Conservation (phyloP, 2,329 filamentous ascomycete species). For the Ceratocystis destructans region DNA sequence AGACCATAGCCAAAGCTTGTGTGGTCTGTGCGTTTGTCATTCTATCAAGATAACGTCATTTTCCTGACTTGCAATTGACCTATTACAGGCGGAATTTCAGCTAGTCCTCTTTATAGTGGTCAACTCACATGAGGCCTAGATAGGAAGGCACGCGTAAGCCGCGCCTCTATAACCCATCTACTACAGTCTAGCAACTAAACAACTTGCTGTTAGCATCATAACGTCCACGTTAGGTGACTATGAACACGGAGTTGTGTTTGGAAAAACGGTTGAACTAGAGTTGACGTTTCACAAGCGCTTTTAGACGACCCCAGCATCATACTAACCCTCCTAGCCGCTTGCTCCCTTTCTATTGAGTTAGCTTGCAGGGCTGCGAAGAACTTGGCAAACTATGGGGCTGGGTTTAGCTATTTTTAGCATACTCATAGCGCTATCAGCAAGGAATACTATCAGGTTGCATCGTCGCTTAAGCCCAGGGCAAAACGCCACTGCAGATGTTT, state of each 20-base stretch:
- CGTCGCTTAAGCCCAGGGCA: not conserved
- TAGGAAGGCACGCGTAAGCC: not conserved
- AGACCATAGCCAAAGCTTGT: too few relatives aligned
- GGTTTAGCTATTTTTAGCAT: not conserved
- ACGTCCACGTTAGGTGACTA: not conserved
- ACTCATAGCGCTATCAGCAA: not conserved
- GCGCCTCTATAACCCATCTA: too few relatives aligned
- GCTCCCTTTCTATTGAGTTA: not conserved
- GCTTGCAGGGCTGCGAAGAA: not conserved
- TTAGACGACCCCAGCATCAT: not conserved
- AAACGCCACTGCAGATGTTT: not conserved
- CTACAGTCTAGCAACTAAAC: too few relatives aligned
- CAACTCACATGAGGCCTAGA: not conserved
- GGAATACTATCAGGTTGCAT: not conserved
- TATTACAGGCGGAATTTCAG: not conserved
- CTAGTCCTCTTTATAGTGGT: too few relatives aligned
- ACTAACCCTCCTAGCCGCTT: not conserved
- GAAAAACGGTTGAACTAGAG: not conserved
- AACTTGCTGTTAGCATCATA: not conserved
- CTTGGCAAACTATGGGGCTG: not conserved
- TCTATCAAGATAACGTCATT: not conserved
- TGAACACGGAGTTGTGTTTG: not conserved
- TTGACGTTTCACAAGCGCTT: not conserved
- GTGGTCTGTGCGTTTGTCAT: not conserved
- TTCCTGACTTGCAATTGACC: not conserved